Base-by-base conservation (phyloP, 129 eudicot species). In the Tagetes patula region DNA sequence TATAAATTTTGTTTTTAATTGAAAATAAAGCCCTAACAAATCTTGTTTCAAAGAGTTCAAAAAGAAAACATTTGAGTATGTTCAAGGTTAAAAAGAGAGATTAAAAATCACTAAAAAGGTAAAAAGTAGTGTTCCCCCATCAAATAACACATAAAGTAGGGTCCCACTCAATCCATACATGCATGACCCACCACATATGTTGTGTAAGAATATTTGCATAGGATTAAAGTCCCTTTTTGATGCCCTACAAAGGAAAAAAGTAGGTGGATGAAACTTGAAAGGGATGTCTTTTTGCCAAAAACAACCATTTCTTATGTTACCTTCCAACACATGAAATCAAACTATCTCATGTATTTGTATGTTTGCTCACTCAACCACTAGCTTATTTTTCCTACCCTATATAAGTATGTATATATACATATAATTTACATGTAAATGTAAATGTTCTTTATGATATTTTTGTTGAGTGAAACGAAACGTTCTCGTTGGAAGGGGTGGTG, bases 231-330 rank as follows among this genome's bases (percentile, higher is more conserved):
- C 62, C 38, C 76, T 70, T 69, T 69, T 70, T 58, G 39, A 47
- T 45, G 75, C 47, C 80, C 62, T 47, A 77, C 33, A 45, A 45
- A 1, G 11, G 1, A 67, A 48, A 61, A 61, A 8, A 42, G 27
- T 33, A 60, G 39, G 70, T 40, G 33, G 0, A 56, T 69, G 75
- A 20, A 20, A 20, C 27, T 20, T 20, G 27, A 48, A 70, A 69
- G 71, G 36, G 71, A 61, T 70, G 81, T 77, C 71, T 70, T 77
- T 77, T 77, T 47, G 64, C 70, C 70, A 77, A 58, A 27, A 67
- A 76, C 67, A 76, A 1, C 69, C 43, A 1, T 65, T 53, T 75
- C 66, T 42, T 75, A 65, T 75, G 72, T 52, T 75, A 75, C 72
- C 73, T 75, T 75, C 73, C 79, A 75, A 75, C 71, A 64, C 52